phyloP scores from a whole-genome alignment of 352 stramenopile genomes.

The Nothophytophthora sp. region DNA sequence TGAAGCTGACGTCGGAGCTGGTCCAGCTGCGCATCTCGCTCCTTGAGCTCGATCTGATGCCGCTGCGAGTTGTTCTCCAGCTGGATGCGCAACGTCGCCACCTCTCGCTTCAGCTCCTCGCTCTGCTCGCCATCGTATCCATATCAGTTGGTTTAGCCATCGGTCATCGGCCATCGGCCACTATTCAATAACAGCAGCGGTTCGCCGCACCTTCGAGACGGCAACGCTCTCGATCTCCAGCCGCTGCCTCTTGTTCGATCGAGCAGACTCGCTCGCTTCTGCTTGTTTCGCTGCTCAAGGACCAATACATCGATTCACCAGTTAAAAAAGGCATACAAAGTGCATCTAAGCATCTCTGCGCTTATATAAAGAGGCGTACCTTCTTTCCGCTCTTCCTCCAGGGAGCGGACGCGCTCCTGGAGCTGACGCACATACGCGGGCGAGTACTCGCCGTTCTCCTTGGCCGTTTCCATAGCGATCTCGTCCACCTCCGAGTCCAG shows the following conservation, averaged over 20 bases:
- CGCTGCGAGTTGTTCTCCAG: constrained; percentile 47
- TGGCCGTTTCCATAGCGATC: constrained; percentile 7
- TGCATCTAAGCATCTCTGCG: too few species aligned
- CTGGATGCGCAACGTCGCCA: constrained; percentile 58
- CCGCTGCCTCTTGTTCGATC: constrained; percentile 48
- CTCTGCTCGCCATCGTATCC: constrained; percentile 32
- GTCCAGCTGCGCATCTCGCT: constrained; percentile 66
- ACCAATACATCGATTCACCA: background rate
- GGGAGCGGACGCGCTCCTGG: constrained; percentile 29
- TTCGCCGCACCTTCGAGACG: constrained; percentile 47
- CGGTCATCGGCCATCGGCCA: background rate
- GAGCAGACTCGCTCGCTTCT: constrained; percentile 24
- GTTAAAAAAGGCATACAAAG: constrained; percentile 17
- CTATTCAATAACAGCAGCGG: background rate
- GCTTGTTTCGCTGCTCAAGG: constrained; percentile 26
- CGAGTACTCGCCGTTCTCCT: constrained; percentile 5
- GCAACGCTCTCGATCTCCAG: constrained; percentile 60
- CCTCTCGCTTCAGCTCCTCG: constrained; percentile 47
- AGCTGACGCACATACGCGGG: constrained; percentile 27
- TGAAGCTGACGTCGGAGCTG: constrained; percentile 70
- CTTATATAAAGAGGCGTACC: constrained; percentile 19
- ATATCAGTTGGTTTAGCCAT: background rate
- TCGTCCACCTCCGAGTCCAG: constrained; percentile 38
- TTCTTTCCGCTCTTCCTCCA: constrained; percentile 38
- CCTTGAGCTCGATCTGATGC: constrained; percentile 70